A percentile compares a stretch with the other conserved stretches of the same genome.
Evolutionary conservation across 2,329 filamentous ascomycete genomes (phyloP).

Genomic region (Phaeophleospora eucalypticola): DNA sequence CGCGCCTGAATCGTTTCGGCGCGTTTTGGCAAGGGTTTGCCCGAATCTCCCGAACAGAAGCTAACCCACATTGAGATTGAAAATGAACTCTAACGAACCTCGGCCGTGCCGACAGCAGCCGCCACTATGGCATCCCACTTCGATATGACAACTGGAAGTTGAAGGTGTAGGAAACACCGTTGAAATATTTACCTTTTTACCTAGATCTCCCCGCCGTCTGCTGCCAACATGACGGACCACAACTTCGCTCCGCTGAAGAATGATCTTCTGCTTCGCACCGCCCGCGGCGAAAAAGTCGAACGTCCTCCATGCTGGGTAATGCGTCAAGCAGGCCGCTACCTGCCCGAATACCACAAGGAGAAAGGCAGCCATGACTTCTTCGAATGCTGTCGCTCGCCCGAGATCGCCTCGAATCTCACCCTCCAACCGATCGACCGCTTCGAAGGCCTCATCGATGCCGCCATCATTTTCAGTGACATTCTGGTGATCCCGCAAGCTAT

Average conservation of each 20-base stretch:
- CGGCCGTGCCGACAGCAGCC: too few species aligned
- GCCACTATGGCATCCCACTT: too few species aligned
- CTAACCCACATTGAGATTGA: neutral
- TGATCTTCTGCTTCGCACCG: conserved; percentile 84
- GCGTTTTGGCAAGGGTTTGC: too few species aligned
- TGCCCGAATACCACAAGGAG: conserved; percentile 94
- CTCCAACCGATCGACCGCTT: conserved; percentile 93
- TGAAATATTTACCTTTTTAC: too few species aligned
- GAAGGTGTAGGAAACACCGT: too few species aligned
- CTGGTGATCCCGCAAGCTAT: conserved; percentile 96
- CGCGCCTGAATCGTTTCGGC: neutral
- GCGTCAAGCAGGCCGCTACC: conserved; percentile 96
- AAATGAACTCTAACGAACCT: neutral
- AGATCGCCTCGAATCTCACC: conserved; percentile 88
- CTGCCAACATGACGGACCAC: conserved; percentile 31
- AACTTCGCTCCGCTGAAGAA: conserved; percentile 81
- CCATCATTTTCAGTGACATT: conserved; percentile 99
- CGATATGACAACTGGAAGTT: too few species aligned
- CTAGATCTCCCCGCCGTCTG: too few species aligned
- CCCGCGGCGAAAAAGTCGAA: conserved; percentile 85
- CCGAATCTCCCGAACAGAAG: too few species aligned
- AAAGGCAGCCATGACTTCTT: conserved; percentile 94
- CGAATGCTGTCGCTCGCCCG: conserved; percentile 89
- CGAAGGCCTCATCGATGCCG: conserved; percentile 84
- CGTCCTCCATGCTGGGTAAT: conserved; percentile 98